Evolutionary conservation across 305 asterid species (phyloP).

Genomic region (Fraxinus albicans): DNA sequence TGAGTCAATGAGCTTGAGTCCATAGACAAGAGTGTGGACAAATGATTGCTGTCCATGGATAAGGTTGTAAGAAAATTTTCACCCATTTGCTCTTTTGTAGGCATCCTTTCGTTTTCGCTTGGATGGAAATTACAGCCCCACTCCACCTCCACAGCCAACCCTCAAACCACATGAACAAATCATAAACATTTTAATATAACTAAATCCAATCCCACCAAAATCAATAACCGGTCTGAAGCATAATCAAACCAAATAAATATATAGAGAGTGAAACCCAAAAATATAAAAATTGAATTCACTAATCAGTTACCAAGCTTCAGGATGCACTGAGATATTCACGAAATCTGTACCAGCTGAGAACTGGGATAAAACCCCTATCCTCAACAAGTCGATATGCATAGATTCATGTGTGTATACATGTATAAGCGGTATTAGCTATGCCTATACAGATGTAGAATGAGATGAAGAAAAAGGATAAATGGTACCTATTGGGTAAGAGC

Average conservation of each 20-base stretch:
- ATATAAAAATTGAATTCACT: not conserved
- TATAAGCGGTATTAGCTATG: not conserved
- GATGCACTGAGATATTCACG: not conserved
- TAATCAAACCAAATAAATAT: constrained; percentile 6
- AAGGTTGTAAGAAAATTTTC: constrained; percentile 61
- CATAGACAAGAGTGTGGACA: constrained; percentile 83
- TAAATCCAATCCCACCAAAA: constrained; percentile 13
- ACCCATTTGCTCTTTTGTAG: constrained; percentile 53
- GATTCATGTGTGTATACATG: not conserved
- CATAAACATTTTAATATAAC: constrained; percentile 4
- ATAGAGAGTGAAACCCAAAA: not conserved
- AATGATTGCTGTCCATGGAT: constrained; percentile 80
- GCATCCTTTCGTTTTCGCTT: constrained; percentile 23
- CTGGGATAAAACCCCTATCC: constrained; percentile 2
- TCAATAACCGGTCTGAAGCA: not conserved
- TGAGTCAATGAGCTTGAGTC: constrained; percentile 83
- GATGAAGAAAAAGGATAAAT: not conserved
- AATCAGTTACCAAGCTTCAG: not conserved
- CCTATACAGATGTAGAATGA: not conserved
- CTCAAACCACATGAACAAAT: constrained; percentile 16
- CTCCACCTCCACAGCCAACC: not conserved
- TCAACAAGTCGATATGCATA: not conserved
- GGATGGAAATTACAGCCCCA: constrained; percentile 6
- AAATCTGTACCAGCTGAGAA: not conserved
- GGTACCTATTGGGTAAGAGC: constrained; percentile 11